Evolutionary conservation across 768 basidiomycete species (phyloP), one percentile per base, ranked within the genome.

Genomic region (Psilocybe tampanensis): DNA sequence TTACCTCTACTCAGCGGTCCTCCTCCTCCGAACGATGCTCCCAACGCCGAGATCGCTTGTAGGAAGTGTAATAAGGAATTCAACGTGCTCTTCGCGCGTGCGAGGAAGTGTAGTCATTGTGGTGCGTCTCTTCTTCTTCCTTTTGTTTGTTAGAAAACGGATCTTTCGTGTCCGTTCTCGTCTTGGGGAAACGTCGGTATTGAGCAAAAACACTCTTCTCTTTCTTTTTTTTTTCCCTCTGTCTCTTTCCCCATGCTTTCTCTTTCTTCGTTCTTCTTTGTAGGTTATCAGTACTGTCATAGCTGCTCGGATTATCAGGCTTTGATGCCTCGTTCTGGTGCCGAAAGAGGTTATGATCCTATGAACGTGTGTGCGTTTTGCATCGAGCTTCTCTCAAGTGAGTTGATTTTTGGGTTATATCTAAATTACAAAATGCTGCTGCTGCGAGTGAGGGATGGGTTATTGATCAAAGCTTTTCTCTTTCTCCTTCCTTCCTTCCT

Each of bases 11-110:
- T 92, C 41, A 91, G 89, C 60, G 88, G 88, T 1, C 86, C 81
- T 8, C 83, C 85, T 1, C 82, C 82, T 0, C 55, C 70, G 4
- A 61, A 61, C 22, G 68, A 73, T 9, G 56, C 64, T 15, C 63
- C 70, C 8, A 71, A 71, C 50, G 57, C 70, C 8, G 60, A 71
- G 58, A 55, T 57, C 56, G 69, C 75, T 3, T 91, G 89, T 60
- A 80, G 88, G 67, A 90, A 84, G 68, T 92, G 90, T 66, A 82
- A 77, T 67, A 90, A 79, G 68, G 89, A 91, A 66, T 91, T 91
- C 67, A 85, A 80, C 63, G 67, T 88, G 18, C 57, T 91, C 48
- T 85, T 92, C 64, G 74, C 83, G 54, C 75, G 90, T 51, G 78
- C 84, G 45, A 81, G 83, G 61, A 81, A 73, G 59, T 92, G 90